Percentiles rank a stretch among this genome's conserved stretches.
Evolutionary conservation across 805 yeast genomes (phyloP).

Genomic region (Maudiozyma barnettii): DNA sequence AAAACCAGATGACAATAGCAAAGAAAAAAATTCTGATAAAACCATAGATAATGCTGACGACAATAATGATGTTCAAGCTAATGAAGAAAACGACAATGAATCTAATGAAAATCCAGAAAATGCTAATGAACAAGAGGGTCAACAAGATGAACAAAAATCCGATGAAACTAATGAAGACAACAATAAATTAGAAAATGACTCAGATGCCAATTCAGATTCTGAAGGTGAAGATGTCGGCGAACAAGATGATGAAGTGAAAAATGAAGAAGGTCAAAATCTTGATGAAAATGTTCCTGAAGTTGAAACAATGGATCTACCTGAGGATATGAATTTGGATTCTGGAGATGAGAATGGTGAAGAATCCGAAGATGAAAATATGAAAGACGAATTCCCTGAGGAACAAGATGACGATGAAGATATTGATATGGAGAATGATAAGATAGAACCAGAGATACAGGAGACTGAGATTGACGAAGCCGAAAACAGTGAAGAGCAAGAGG

Average conservation of each 20-base stretch:
- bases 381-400: conserved; percentile 23
- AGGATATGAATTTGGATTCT: conserved; percentile 82
- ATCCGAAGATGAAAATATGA: conserved; percentile 34
- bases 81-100: conserved; percentile 29
- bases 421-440: conserved; percentile 32
- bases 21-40: conserved; percentile 75
- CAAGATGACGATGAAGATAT: conserved; percentile 69
- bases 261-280: conserved; percentile 58
- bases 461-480: conserved; percentile 27
- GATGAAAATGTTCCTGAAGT: conserved; percentile 72
- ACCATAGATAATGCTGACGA: conserved; percentile 48
- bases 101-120: conserved; percentile 27
- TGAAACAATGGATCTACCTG: conserved; percentile 85
- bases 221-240: conserved; percentile 71
- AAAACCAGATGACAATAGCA: conserved; percentile 63
- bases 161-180: conserved; percentile 33
- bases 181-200: conserved; percentile 30
- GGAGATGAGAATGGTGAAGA: conserved; percentile 51
- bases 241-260: conserved; percentile 67
- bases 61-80: conserved; percentile 34
- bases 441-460: conserved; percentile 22
- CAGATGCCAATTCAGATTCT: conserved; percentile 32
- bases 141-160: conserved; percentile 31
- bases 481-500: conserved; percentile 27
- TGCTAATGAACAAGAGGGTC: conserved; percentile 30